Percentiles rank a stretch among this genome's conserved stretches.
Conservation (phyloP, 352 stramenopile genomes). For the Pythium myriotylum region DNA sequence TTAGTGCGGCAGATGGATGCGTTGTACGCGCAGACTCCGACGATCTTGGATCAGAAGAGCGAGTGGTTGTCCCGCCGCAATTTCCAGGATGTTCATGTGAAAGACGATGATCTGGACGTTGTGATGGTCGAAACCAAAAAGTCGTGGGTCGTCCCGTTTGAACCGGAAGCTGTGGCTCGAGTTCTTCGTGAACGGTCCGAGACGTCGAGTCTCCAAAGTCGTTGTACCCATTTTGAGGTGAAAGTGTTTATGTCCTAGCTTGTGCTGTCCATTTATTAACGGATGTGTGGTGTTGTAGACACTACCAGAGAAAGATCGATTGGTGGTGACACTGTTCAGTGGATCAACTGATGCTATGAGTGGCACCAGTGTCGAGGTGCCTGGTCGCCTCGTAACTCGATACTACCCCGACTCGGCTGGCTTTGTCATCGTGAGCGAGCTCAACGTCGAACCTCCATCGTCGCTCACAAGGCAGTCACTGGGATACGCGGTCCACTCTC, state of each 20-base stretch:
- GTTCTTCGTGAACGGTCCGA: conserved; percentile 4
- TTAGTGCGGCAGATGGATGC: conserved; percentile 9
- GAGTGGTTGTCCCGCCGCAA: not conserved
- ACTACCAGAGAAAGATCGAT: conserved; percentile 3
- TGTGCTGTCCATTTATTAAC: not conserved
- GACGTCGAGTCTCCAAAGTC: not conserved
- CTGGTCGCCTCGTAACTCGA: conserved; percentile 7
- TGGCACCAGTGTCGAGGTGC: not conserved
- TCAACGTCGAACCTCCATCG: conserved; percentile 7
- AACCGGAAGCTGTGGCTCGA: not conserved
- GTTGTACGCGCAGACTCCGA: not conserved
- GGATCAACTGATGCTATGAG: not conserved
- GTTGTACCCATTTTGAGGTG: conserved; percentile 10
- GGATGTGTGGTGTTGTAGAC: conserved; percentile 8
- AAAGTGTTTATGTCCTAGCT: not conserved
- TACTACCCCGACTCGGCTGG: not conserved
- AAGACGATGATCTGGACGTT: not conserved
- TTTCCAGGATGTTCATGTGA: not conserved
- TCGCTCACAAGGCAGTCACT: not conserved
- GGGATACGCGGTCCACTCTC: conserved; percentile 10
- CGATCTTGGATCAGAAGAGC: not conserved
- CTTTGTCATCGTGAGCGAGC: conserved; percentile 12
- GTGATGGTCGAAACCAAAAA: not conserved
- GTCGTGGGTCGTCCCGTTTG: conserved; percentile 19
- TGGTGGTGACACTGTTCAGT: conserved; percentile 6